Evolutionary conservation across 129 eudicot species (phyloP).

Genomic region (Scalesia atractyloides): DNA sequence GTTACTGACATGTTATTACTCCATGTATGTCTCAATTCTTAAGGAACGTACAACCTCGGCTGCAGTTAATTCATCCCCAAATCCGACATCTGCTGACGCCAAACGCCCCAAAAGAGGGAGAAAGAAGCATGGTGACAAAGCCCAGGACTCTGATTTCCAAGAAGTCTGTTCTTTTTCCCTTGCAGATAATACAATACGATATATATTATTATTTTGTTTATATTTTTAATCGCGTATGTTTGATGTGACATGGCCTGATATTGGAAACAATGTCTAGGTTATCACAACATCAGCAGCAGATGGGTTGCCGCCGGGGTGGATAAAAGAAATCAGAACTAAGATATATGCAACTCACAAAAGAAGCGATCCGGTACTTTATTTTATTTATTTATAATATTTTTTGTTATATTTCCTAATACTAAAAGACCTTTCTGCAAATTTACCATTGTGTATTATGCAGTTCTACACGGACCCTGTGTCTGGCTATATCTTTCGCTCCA

Average conservation of each 20-base stretch:
- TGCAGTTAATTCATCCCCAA: conserved; percentile 30
- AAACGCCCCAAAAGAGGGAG: conserved; percentile 24
- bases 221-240: not conserved
- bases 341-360: conserved; percentile 34
- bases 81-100: conserved; percentile 7
- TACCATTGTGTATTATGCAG: conserved; percentile 37
- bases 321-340: conserved; percentile 58
- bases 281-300: conserved; percentile 45
- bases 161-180: conserved; percentile 39
- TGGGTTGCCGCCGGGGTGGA: conserved; percentile 83
- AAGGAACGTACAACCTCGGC: conserved; percentile 15
- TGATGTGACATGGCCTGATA: conserved; percentile 4
- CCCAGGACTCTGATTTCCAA: conserved; percentile 3
- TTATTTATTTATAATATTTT: not conserved
- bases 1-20: conserved; percentile 17
- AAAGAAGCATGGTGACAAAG: conserved; percentile 30
- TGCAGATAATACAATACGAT: conserved; percentile 17
- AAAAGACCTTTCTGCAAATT: conserved; percentile 1
- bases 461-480: conserved; percentile 56
- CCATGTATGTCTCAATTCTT: conserved; percentile 12
- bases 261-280: conserved; percentile 41
- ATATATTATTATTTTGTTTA: not conserved
- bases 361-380: conserved; percentile 54
- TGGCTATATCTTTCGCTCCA: conserved; percentile 66
- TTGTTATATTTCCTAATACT: not conserved